Conservation (phyloP, 2,329 filamentous ascomycete genomes). For the Botrytis byssoidea region DNA sequence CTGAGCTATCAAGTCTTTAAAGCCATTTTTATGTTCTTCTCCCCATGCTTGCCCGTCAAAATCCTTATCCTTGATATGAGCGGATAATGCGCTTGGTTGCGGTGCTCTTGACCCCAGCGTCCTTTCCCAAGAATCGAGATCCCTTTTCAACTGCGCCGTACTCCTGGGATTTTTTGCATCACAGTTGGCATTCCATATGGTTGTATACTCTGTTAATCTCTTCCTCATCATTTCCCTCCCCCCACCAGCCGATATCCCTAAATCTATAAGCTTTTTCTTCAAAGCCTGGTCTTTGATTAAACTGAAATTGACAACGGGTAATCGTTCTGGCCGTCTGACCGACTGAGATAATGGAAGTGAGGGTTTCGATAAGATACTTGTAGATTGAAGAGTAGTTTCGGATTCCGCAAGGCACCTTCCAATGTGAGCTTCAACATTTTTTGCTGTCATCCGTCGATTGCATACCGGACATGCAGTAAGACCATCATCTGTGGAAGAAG, state of each 20-base stretch:
- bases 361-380: constrained; percentile 26
- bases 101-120: constrained; percentile 64
- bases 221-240: constrained; percentile 67
- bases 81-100: constrained; percentile 42
- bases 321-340: constrained; percentile 33
- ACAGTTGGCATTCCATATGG: constrained; percentile 95
- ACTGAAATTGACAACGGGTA: constrained; percentile 82
- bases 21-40: constrained; percentile 68
- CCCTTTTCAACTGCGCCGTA: constrained; percentile 69
- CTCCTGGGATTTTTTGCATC: constrained; percentile 73
- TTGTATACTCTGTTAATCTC: constrained; percentile 90
- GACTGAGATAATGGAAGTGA: neutral
- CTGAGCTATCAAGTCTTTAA: constrained; percentile 74
- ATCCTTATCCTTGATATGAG: constrained; percentile 76
- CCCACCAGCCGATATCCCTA: constrained; percentile 74
- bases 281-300: constrained; percentile 78
- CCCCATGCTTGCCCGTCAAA: constrained; percentile 82
- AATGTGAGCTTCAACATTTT: constrained; percentile 49
- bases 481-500: constrained; percentile 45
- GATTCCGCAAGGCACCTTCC: constrained; percentile 43
- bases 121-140: constrained; percentile 83
- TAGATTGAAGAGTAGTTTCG: constrained; percentile 16
- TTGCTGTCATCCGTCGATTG: constrained; percentile 63
- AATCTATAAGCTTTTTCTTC: constrained; percentile 75
- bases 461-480: constrained; percentile 85